Base-by-base conservation (phyloP, 331 rosid species). In the Malus hybrid region DNA sequence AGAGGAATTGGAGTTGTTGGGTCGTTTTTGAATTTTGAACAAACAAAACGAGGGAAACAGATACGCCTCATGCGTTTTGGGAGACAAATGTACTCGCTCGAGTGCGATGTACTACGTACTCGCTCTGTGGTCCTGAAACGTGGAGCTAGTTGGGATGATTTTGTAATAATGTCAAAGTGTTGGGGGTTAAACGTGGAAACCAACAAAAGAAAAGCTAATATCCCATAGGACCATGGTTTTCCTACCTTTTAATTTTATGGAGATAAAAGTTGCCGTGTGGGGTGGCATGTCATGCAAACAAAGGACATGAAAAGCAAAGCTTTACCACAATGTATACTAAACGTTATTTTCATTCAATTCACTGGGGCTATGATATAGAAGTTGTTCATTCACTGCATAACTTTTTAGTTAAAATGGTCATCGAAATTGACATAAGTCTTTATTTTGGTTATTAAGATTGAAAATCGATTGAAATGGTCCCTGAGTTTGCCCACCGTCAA, bases 21-120 rank as follows among this genome's bases (percentile, higher is more conserved):
- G 90, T 90, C 86, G 75, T 76, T 83, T 90, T 89, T 86, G 88
- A 86, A 91, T 75, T 91, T 91, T 89, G 93, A 89, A 89, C 73
- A 34, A 19, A 33, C 62, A 59, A 65, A 70, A 83, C 86, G 97
- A 87, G 97, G 96, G 97, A 91, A 91, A 80, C 61, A 71, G 74
- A 15, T 77, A 80, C 76, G 65, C 34, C 68, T 31, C 0, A n/a
- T 11, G 34, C 29, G 29, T 27, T 27, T 12, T 7, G 34, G 66
- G 48, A 6, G 18, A 46, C 19, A 28, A 3, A 3, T 9, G 7
- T n/a, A 71, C 81, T 65, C 11, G 9, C 1, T 42, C 52, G 54
- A 32, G 22, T 32, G 56, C 4, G 2, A 10, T 13, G 12, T 1
- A 3, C 4, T 0, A 7, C 0, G 1, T 33, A 78, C 83, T 78